Evolutionary conservation across 192 early-diverging fungal species (phyloP).

Genomic region (Linnemannia zychae): DNA sequence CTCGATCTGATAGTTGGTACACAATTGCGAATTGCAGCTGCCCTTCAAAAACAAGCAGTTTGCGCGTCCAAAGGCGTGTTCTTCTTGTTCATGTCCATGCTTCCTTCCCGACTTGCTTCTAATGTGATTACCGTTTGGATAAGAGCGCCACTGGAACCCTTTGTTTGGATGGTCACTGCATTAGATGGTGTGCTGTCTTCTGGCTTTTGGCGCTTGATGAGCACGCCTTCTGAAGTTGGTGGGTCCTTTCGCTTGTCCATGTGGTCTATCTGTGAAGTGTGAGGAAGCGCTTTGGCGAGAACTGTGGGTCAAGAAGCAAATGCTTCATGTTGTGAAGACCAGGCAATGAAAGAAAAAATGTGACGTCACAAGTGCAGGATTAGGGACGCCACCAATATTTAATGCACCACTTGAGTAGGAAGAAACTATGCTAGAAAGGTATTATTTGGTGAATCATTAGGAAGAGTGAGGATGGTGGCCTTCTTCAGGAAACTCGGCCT

Average conservation of each 20-base stretch:
- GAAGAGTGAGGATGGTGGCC: neutral
- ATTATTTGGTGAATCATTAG: neutral
- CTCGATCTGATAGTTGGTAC: slow-evolving; percentile 11
- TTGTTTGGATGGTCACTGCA: slow-evolving; percentile 51
- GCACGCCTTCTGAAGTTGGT: slow-evolving; percentile 39
- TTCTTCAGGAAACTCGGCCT: slow-evolving; percentile 6
- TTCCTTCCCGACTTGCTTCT: neutral
- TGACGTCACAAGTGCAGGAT: too few relatives aligned
- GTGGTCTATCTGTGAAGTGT: neutral
- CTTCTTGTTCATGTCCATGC: too few relatives aligned
- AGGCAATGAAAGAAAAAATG: neutral
- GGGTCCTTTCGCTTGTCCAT: slow-evolving; percentile 60
- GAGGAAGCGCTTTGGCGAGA: neutral
- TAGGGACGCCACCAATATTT: neutral
- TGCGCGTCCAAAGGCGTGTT: neutral
- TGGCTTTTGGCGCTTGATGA: slow-evolving; percentile 56
- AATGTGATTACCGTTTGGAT: slow-evolving; percentile 51
- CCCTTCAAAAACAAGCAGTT: too few relatives aligned
- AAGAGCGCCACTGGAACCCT: slow-evolving; percentile 48
- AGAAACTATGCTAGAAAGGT: neutral
- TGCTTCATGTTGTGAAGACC: neutral
- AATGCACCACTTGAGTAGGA: too few relatives aligned
- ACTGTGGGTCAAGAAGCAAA: neutral
- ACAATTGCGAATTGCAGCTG: neutral
- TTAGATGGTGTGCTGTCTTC: slow-evolving; percentile 37